Conservation (phyloP, 2,329 filamentous ascomycete genomes). For the Diplodia corticola region DNA sequence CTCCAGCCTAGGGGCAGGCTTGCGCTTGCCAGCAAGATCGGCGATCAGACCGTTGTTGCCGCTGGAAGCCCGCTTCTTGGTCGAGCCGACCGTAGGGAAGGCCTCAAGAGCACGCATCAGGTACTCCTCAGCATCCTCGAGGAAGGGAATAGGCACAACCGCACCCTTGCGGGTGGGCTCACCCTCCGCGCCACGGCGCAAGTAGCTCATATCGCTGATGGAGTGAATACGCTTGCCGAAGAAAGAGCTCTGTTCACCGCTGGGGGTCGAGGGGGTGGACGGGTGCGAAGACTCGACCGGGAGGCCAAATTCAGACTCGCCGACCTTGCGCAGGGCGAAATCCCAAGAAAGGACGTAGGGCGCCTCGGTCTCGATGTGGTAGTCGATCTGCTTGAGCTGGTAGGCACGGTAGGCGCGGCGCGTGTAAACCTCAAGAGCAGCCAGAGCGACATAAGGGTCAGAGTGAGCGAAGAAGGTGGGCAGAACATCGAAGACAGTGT, state of each 20-base stretch:
- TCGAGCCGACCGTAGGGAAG: slow-evolving; percentile 61
- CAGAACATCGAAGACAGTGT: slow-evolving; percentile 95
- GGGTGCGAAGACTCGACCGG: slow-evolving; percentile 77
- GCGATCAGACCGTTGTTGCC: slow-evolving; percentile 62
- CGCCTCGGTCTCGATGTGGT: slow-evolving; percentile 74
- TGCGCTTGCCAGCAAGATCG: slow-evolving; percentile 71
- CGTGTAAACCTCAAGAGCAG: slow-evolving; percentile 93
- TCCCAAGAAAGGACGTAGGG: slow-evolving; percentile 89
- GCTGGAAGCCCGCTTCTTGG: slow-evolving; percentile 57
- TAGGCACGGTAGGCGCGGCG: slow-evolving; percentile 97
- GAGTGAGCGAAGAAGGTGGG: slow-evolving; percentile 93
- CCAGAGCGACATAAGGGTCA: slow-evolving; percentile 90
- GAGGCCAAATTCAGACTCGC: slow-evolving; percentile 84
- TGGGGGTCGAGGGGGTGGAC: slow-evolving; percentile 69
- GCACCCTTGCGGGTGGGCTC: slow-evolving; percentile 90
- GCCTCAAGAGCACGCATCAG: slow-evolving; percentile 81
- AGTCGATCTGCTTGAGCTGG: slow-evolving; percentile 83
- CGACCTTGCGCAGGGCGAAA: slow-evolving; percentile 90
- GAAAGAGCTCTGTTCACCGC: slow-evolving; percentile 58
- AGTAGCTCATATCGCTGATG: slow-evolving; percentile 94
- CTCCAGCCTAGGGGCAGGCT: slow-evolving; percentile 56
- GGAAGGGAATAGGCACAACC: slow-evolving; percentile 87
- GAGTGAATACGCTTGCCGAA: slow-evolving; percentile 76
- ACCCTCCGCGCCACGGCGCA: slow-evolving; percentile 66
- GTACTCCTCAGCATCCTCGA: slow-evolving; percentile 85